Percentiles rank a stretch among this genome's conserved stretches.
Conservation (phyloP, 2,329 filamentous ascomycete species). For the Pseudodiploospora longispora region DNA sequence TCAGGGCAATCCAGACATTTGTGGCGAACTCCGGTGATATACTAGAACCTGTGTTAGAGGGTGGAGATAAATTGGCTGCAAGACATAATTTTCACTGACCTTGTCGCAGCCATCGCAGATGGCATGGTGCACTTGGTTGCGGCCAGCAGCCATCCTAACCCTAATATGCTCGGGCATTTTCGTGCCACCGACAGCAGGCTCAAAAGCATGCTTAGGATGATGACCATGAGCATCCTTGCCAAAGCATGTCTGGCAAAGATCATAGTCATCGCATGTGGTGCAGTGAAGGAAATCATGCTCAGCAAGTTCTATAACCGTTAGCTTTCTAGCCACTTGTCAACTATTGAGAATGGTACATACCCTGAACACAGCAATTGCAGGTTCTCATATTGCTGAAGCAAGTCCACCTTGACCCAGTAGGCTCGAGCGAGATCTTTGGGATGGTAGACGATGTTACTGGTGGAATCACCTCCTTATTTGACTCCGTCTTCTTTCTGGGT, state of each 20-base stretch:
- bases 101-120: constrained; percentile 92
- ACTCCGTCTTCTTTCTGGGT: constrained; percentile 27
- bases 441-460: constrained; percentile 11
- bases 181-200: constrained; percentile 56
- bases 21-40: constrained; percentile 81
- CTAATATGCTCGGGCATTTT: constrained; percentile 53
- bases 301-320: constrained; percentile 46
- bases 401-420: constrained; percentile 13
- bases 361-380: constrained; percentile 56
- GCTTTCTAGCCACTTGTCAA: constrained; percentile 4
- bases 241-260: constrained; percentile 83
- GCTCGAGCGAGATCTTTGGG: constrained; percentile 14
- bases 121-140: constrained; percentile 74
- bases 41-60: constrained; percentile 24
- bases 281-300: constrained; percentile 83
- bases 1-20: constrained; percentile 97
- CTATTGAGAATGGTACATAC: constrained; percentile 13
- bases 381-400: constrained; percentile 44
- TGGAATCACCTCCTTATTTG: constrained; percentile 15
- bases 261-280: constrained; percentile 76
- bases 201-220: constrained; percentile 78
- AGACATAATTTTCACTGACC: constrained; percentile 1
- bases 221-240: constrained; percentile 73
- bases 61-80: background rate
- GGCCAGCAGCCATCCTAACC: constrained; percentile 67